These are phyloP conservation scores for Pilasporangium apinafurcum DNA, from an alignment of 352 stramenopile genomes.

Conservation along the genomic window DNA sequence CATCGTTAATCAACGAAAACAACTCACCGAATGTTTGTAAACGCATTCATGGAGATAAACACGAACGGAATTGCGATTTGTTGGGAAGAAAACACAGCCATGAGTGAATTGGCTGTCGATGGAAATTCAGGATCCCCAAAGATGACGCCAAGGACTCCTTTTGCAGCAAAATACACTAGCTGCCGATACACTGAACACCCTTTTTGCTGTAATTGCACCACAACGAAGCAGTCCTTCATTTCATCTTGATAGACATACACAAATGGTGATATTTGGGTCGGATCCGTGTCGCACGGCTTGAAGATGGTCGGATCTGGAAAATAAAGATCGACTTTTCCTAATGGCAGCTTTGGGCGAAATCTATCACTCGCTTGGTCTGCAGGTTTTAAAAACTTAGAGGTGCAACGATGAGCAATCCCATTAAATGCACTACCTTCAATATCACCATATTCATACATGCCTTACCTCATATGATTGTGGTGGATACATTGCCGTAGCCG, in stretches of 20 bases:
- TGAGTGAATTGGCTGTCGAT: constrained; percentile 6
- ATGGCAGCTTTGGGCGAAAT: constrained; percentile 19
- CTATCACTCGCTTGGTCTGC: background rate
- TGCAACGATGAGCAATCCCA: too few species aligned
- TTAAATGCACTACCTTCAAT: too few species aligned
- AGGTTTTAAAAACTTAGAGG: background rate
- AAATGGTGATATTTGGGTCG: constrained; percentile 11
- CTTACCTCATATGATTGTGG: constrained; percentile 30
- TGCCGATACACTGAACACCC: constrained; percentile 34
- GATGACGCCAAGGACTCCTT: constrained; percentile 32
- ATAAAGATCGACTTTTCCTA: constrained; percentile 36
- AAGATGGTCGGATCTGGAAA: constrained; percentile 16
- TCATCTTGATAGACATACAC: constrained; percentile 9
- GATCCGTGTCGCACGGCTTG: constrained; percentile 26
- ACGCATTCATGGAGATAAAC: constrained; percentile 17
- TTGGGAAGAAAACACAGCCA: constrained; percentile 11
- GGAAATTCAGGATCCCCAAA: constrained; percentile 31
- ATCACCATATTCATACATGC: too few species aligned
- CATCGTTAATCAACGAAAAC: too few species aligned
- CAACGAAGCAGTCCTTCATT: constrained; percentile 19
- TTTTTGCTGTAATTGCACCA: constrained; percentile 14
- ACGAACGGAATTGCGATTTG: constrained; percentile 34
- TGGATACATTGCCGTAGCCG: constrained; percentile 17
- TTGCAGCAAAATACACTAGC: constrained; percentile 29
- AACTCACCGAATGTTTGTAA: background rate